Percentiles rank a stretch among this genome's conserved stretches.
phyloP scores from a whole-genome alignment of 2,329 filamentous ascomycete species.

The Hymenoscyphus infarciens region DNA sequence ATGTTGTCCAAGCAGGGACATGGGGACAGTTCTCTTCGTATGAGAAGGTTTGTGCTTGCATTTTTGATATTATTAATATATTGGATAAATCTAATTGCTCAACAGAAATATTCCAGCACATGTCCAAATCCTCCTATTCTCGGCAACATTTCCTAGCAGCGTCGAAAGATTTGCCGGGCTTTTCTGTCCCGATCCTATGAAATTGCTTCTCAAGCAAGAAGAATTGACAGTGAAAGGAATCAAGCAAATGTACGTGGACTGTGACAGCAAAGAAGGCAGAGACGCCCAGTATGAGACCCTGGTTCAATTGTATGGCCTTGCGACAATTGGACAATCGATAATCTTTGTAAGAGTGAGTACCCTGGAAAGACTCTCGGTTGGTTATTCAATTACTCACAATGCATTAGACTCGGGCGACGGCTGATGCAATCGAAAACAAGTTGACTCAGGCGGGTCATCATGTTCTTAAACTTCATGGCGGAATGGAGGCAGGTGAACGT shows the following conservation, averaged over 20 bases:
- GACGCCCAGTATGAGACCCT: constrained; percentile 64
- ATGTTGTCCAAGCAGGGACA: constrained; percentile 96
- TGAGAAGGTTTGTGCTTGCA: constrained; percentile 66
- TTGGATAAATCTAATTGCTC: constrained; percentile 18
- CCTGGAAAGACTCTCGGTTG: too few relatives aligned
- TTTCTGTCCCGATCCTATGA: constrained; percentile 81
- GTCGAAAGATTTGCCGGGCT: constrained; percentile 79
- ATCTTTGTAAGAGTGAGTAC: constrained; percentile 87
- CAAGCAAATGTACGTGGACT: constrained; percentile 97
- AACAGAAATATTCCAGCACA: constrained; percentile 65
- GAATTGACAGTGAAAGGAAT: constrained; percentile 96
- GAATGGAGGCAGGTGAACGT: constrained; percentile 77
- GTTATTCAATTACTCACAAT: constrained; percentile 8
- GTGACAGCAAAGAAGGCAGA: constrained; percentile 74
- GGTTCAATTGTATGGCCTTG: constrained; percentile 89
- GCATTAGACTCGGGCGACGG: constrained; percentile 75
- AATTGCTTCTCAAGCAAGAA: constrained; percentile 82
- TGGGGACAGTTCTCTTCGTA: constrained; percentile 89
- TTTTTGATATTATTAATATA: not conserved
- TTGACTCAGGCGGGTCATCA: constrained; percentile 90
- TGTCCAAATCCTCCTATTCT: constrained; percentile 92
- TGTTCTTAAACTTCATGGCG: constrained; percentile 85
- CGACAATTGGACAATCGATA: constrained; percentile 95
- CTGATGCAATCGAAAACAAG: constrained; percentile 75
- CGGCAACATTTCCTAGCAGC: constrained; percentile 88